Conservation (phyloP, 2,329 filamentous ascomycete genomes). For the Rugonectria rugulosa region DNA sequence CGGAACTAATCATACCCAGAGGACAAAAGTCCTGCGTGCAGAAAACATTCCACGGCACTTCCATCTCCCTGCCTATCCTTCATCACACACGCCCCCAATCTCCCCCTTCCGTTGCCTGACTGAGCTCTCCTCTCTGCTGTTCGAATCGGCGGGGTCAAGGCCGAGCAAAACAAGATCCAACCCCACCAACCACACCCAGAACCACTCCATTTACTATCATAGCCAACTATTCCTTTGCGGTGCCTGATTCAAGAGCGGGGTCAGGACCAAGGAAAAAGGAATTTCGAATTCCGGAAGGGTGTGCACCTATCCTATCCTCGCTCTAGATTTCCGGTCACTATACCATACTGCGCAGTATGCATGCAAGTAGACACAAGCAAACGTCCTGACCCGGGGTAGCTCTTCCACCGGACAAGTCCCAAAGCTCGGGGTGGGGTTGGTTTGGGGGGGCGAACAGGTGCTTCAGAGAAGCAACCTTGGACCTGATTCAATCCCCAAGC, state of each 20-base stretch:
- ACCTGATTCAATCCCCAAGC: too few relatives aligned
- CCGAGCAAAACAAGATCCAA: slow-evolving; percentile 12
- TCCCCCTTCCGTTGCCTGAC: slow-evolving; percentile 7
- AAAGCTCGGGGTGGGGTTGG: slow-evolving; percentile 37
- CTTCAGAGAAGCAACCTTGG: too few relatives aligned
- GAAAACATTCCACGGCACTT: too few relatives aligned
- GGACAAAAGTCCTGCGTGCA: too few relatives aligned
- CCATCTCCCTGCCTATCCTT: too few relatives aligned
- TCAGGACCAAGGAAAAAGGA: not conserved
- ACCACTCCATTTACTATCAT: slow-evolving; percentile 10
- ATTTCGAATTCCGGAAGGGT: slow-evolving; percentile 1
- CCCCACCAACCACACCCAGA: slow-evolving; percentile 28
- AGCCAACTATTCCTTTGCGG: slow-evolving; percentile 9
- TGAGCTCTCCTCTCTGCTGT: slow-evolving; percentile 22
- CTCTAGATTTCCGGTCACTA: not conserved
- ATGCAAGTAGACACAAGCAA: too few relatives aligned
- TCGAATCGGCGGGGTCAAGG: slow-evolving; percentile 33
- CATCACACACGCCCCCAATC: not conserved
- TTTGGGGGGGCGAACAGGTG: slow-evolving; percentile 28
- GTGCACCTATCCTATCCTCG: not conserved
- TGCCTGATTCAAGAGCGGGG: slow-evolving; percentile 19
- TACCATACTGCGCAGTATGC: too few relatives aligned
- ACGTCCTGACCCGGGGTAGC: too few relatives aligned
- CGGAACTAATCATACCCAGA: not conserved
- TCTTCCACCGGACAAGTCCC: not conserved